Percentiles rank a stretch among this genome's conserved stretches.
phyloP scores from a whole-genome alignment of 257 asterid genomes.

The Euphrasia confusa region DNA sequence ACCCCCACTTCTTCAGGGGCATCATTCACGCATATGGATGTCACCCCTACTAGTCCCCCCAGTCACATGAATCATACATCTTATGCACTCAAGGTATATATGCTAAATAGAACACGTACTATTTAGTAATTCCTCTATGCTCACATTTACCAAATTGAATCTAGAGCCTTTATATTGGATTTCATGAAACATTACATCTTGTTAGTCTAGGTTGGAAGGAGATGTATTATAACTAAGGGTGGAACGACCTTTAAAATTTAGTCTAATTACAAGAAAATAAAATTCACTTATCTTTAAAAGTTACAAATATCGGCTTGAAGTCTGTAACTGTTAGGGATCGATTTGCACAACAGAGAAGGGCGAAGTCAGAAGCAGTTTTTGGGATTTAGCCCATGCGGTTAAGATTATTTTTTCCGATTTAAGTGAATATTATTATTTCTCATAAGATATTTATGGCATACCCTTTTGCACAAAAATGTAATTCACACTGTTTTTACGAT shows the following conservation, averaged over 20 bases:
- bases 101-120: conserved; percentile 3
- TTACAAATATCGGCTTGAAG: neutral
- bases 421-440: too few relatives aligned
- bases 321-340: neutral
- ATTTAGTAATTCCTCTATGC: conserved; percentile 2
- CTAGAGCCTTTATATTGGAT: conserved; percentile 20
- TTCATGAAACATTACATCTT: conserved; percentile 13
- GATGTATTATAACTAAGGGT: neutral
- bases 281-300: neutral
- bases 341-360: too few relatives aligned
- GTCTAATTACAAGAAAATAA: neutral
- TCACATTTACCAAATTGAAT: conserved; percentile 18
- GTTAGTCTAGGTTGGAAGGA: neutral
- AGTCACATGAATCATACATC: conserved; percentile 56
- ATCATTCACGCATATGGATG: conserved; percentile 69
- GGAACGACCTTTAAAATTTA: neutral
- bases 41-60: conserved; percentile 86
- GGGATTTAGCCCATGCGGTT: too few relatives aligned
- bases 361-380: too few relatives aligned
- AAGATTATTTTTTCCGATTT: too few relatives aligned
- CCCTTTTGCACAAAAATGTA: too few relatives aligned
- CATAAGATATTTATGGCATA: too few relatives aligned
- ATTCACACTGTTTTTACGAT: too few relatives aligned
- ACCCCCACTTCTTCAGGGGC: conserved; percentile 54
- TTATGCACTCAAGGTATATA: conserved; percentile 75